phyloP scores from a whole-genome alignment of 495 filamentous ascomycete species.

The Monascus purpureus region DNA sequence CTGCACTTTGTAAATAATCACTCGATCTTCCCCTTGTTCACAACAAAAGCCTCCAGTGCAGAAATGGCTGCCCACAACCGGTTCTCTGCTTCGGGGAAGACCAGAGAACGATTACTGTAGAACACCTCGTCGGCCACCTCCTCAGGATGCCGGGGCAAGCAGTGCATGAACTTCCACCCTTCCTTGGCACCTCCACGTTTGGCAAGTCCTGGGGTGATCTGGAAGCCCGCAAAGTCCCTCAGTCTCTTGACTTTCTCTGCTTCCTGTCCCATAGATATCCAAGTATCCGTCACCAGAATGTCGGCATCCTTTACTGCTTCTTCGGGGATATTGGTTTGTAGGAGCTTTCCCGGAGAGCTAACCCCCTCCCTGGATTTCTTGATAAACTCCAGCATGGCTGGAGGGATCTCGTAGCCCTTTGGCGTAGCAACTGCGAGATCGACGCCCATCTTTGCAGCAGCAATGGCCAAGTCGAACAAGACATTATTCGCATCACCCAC shows the following conservation, averaged over 20 bases:
- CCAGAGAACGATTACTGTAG: slow-evolving; percentile 65
- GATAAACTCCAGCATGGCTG: slow-evolving; percentile 55
- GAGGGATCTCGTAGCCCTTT: slow-evolving; percentile 62
- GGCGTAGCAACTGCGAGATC: slow-evolving; percentile 79
- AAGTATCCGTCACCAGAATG: slow-evolving; percentile 89
- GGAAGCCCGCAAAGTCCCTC: slow-evolving; percentile 76
- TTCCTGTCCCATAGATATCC: slow-evolving; percentile 97
- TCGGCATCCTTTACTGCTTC: slow-evolving; percentile 83
- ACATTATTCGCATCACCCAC: slow-evolving; percentile 96
- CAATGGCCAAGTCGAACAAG: slow-evolving; percentile 81
- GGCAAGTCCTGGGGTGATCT: slow-evolving; percentile 73
- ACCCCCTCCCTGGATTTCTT: slow-evolving; percentile 41
- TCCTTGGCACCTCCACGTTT: slow-evolving; percentile 74
- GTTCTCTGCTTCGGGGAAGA: slow-evolving; percentile 91
- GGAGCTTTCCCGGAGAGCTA: slow-evolving; percentile 45
- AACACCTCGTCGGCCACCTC: slow-evolving; percentile 94
- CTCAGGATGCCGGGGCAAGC: slow-evolving; percentile 82
- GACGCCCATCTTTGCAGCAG: slow-evolving; percentile 71
- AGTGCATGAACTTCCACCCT: slow-evolving; percentile 98
- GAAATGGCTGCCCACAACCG: slow-evolving; percentile 81
- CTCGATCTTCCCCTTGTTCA: slow-evolving; percentile 69
- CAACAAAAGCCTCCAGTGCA: slow-evolving; percentile 76
- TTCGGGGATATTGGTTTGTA: slow-evolving; percentile 65
- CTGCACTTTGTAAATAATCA: too few species aligned
- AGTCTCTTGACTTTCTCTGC: slow-evolving; percentile 60